Evolutionary conservation across 148 eudicot genomes (phyloP), one percentile per base, ranked within the genome.

Genomic region (Cornus suecica): DNA sequence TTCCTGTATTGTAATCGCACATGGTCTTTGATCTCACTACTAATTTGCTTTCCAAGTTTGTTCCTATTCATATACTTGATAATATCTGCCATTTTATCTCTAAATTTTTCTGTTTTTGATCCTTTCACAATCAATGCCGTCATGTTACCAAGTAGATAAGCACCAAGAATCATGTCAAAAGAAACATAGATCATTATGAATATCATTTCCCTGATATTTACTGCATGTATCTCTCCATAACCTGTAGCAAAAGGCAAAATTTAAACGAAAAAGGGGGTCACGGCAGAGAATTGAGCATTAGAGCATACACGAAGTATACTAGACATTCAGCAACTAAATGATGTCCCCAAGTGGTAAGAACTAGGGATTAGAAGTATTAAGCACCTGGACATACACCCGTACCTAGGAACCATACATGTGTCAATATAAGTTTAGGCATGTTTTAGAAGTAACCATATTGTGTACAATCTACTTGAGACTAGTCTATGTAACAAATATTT

Each of bases 201-300:
- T 78, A 84, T 81, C 87, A 84, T 84, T 56, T 84, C 87, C 58
- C 87, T 81, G 52, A 74, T 13, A 74, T 84, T 84, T 10, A 84
- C 87, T 7, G 87, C 87, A 76, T 84, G 87, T 73, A 84, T 81
- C 48, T 84, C 87, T 72, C 87, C 87, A 79, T 84, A 84, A 73
- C 87, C 86, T 84, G 77, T 69, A 72, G 42, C 29, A 54, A 9
- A 42, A 31, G 48, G 32, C 0, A 69, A 69, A 25, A 41, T 42
- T 37, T 1, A 1, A 37, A 37, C 1, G 42, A 37, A 37, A 37
- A 37, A 10, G 6, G 42, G 42, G 42, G 11, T 20, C 51, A 66
- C 7, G 24, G 30, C 72, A 69, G 2, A 24, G 23, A 37, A 69
- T 18, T 41, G 22, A 41, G 30, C 20, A 23, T 23, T 64, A 64